Conservation (phyloP, 1,284 basidiomycete species). For the Naganishia sp. region DNA sequence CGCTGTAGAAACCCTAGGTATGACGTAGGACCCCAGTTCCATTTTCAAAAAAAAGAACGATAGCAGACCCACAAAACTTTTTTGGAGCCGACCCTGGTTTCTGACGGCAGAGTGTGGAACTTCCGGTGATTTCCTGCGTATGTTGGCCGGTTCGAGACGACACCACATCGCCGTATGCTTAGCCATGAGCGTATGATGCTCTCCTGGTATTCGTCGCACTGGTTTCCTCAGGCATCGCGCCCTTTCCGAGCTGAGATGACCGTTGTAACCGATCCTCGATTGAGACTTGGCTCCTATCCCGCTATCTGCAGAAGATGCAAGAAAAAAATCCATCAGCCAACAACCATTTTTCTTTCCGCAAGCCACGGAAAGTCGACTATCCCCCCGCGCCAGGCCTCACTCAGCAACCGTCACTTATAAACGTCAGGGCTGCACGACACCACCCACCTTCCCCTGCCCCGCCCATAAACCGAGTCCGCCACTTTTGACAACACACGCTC, state of each 20-base stretch:
- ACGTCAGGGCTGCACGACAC: neutral
- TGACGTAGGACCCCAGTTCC: too few species aligned
- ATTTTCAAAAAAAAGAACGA: too few species aligned
- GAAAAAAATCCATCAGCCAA: constrained; percentile 1
- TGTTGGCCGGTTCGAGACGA: neutral
- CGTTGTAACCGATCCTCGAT: neutral
- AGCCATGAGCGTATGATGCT: too few species aligned
- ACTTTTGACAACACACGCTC: too few species aligned
- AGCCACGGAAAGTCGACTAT: constrained; percentile 14
- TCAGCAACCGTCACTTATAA: constrained; percentile 25
- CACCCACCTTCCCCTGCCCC: neutral
- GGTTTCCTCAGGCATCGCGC: too few species aligned
- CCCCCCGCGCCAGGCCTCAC: neutral
- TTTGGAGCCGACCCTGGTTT: too few species aligned
- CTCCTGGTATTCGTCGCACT: too few species aligned
- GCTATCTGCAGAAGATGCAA: neutral
- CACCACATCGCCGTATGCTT: too few species aligned
- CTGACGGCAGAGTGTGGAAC: too few species aligned
- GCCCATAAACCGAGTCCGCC: neutral
- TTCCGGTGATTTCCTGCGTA: neutral
- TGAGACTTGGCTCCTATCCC: too few species aligned
- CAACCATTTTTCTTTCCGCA: constrained; percentile 17
- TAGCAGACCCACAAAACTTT: too few species aligned
- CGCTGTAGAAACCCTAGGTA: too few species aligned
- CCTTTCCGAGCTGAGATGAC: neutral